Evolutionary conservation across 1,284 basidiomycete genomes (phyloP).

Genomic region (Agroathelia rolfsii): DNA sequence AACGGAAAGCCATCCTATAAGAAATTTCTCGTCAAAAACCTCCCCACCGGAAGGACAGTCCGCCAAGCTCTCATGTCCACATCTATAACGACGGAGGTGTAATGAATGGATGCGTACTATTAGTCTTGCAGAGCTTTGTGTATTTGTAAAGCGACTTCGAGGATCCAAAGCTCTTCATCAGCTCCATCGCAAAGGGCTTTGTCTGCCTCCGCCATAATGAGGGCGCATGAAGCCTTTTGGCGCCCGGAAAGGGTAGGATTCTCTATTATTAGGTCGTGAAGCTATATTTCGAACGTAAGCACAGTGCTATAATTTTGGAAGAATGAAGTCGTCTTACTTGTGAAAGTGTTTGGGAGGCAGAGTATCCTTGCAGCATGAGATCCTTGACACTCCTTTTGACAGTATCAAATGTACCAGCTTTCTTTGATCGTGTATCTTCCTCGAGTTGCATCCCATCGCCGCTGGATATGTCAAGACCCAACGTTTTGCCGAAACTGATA

Average conservation of each 20-base stretch:
- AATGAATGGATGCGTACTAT: no score
- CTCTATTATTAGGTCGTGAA: conserved; percentile 85
- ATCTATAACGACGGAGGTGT: no score
- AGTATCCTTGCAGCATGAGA: conserved; percentile 84
- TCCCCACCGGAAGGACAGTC: no score
- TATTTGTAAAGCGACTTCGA: conserved; percentile 78
- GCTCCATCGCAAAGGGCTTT: conserved; percentile 95
- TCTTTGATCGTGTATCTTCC: conserved; percentile 20
- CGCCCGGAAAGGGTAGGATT: conserved; percentile 75
- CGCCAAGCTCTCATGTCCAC: no score
- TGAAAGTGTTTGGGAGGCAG: conserved; percentile 80
- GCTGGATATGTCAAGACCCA: conserved; percentile 64
- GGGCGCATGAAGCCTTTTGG: conserved; percentile 76
- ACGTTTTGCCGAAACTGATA: conserved; percentile 51
- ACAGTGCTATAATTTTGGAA: background rate
- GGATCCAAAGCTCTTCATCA: conserved; percentile 94
- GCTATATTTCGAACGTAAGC: conserved; percentile 31
- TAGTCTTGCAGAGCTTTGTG: conserved; percentile 63
- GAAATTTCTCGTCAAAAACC: no score
- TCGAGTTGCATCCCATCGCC: conserved; percentile 44
- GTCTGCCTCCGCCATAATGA: conserved; percentile 91
- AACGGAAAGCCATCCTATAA: no score
- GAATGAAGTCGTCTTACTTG: conserved; percentile 62
- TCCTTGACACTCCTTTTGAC: conserved; percentile 68
- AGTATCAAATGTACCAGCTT: conserved; percentile 53